These are phyloP conservation scores for Tetrapisispora iriomotensis DNA, from an alignment of 805 yeast species.

Conservation along the genomic window DNA sequence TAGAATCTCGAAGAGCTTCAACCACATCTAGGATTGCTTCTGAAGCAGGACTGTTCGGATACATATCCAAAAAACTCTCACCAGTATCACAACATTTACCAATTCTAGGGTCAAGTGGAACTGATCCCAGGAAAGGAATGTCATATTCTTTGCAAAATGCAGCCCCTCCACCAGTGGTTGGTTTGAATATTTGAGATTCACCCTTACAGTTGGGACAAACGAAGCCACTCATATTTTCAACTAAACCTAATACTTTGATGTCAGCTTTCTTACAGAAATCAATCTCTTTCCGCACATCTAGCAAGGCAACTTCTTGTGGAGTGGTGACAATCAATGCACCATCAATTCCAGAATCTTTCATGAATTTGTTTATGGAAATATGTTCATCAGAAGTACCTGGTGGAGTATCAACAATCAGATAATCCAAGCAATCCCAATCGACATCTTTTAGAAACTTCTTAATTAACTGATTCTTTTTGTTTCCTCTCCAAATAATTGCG, in stretches of 20 bases:
- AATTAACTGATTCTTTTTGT: constrained; percentile 87
- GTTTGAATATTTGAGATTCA: constrained; percentile 78
- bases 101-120: constrained; percentile 92
- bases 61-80: constrained; percentile 66
- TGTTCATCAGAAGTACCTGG: constrained; percentile 99
- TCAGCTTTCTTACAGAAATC: constrained; percentile 90
- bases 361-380: constrained; percentile 73
- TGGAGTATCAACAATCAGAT: constrained; percentile 87
- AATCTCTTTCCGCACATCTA: constrained; percentile 92
- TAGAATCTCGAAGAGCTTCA: constrained; percentile 51
- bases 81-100: constrained; percentile 86
- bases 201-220: constrained; percentile 94
- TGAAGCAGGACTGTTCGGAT: constrained; percentile 91
- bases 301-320: constrained; percentile 92
- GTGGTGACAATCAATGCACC: constrained; percentile 95
- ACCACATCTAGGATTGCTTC: constrained; percentile 79
- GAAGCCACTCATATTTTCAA: constrained; percentile 97
- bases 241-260: constrained; percentile 76
- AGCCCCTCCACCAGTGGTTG: constrained; percentile 96
- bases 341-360: constrained; percentile 85
- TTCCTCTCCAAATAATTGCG: constrained; percentile 95
- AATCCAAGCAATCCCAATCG: constrained; percentile 79
- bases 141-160: constrained; percentile 69
- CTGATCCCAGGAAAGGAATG: constrained; percentile 78
- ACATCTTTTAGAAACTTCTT: constrained; percentile 92